Base-by-base conservation (phyloP, 257 asterid genomes). In the Prunella vulgaris region DNA sequence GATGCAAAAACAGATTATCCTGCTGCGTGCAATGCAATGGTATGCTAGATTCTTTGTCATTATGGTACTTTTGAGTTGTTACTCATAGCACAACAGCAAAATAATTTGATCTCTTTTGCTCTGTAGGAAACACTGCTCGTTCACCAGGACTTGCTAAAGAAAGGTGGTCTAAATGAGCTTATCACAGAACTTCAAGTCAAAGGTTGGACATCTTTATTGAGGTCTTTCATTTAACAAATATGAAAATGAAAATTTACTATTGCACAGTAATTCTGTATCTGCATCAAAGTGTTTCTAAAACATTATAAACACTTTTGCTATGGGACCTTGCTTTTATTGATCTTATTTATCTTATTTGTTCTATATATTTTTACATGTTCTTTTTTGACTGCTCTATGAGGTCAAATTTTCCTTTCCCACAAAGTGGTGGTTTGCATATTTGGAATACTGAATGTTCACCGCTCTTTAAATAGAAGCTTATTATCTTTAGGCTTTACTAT, bases 11-110 rank as follows among this genome's bases (percentile, higher is more conserved):
- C 84, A 32, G 97, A 90, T 77, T 90, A 90, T 64, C 95, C 97
- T 59, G 96, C 97, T 32, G 96, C 97, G 60, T 90, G 96, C 81
- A 90, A 90, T 77, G 94, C 97, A 10, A 88, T 90, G 95, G 97
- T 90, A 60, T 72, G 72, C 8, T 56, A 28, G 30, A 56, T 22
- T 61, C 24, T 54, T 56, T 5, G 12, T 25, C 2, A 20, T 21
- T 5, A 6, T 33, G 10, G 7, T 40, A 12, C 25, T 60, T 35
- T 8, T 35, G 42, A 35, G 42, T 35, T 24, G 40, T 5, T 9
- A 12, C 10, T 33, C 22, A 37, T 35, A 17, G 25, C 32, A n/a
- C 40, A 30, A 44, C 27, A 65, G 40, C 42, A 30, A 30, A 33
- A 15, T 66, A 51, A 13, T 9, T 52, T 52, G 17, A 10, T 22